Percentiles rank a stretch among this genome's conserved stretches.
phyloP scores from a whole-genome alignment of 2,329 filamentous ascomycete genomes.

The Salinomyces thailandicus region DNA sequence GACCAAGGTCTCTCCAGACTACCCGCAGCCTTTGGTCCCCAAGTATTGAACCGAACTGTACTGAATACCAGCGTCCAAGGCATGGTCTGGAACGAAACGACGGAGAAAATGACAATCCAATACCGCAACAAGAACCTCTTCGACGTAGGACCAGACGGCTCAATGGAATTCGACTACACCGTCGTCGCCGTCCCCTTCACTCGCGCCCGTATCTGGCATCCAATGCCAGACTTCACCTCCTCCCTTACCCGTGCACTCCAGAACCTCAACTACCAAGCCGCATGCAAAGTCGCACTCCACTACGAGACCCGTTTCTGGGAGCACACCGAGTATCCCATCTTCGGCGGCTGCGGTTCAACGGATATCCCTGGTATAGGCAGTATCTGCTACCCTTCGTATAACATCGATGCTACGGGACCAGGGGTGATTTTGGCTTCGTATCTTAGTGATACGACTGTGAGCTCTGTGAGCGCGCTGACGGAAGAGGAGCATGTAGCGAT shows the following conservation, averaged over 20 bases:
- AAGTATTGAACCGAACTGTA: slow-evolving; percentile 47
- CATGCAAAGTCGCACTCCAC: slow-evolving; percentile 53
- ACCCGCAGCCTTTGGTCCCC: slow-evolving; percentile 51
- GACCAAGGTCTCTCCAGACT: slow-evolving; percentile 51
- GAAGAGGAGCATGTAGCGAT: slow-evolving; percentile 53
- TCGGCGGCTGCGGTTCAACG: slow-evolving; percentile 51
- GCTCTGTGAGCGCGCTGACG: slow-evolving; percentile 38
- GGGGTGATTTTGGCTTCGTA: slow-evolving; percentile 55
- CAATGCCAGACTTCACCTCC: slow-evolving; percentile 43
- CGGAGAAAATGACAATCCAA: slow-evolving; percentile 46
- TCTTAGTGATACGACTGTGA: slow-evolving; percentile 36
- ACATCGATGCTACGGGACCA: slow-evolving; percentile 52
- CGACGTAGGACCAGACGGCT: slow-evolving; percentile 31
- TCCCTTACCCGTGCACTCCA: slow-evolving; percentile 40
- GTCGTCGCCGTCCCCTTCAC: slow-evolving; percentile 56
- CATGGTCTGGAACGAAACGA: slow-evolving; percentile 42
- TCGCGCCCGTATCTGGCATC: slow-evolving; percentile 50
- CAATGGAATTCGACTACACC: slow-evolving; percentile 53
- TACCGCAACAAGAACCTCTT: slow-evolving; percentile 43
- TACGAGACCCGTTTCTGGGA: slow-evolving; percentile 57
- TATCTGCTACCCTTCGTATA: slow-evolving; percentile 58
- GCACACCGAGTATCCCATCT: slow-evolving; percentile 45
- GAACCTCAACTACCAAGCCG: slow-evolving; percentile 40
- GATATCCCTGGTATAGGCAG: slow-evolving; percentile 52
- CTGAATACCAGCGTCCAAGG: slow-evolving; percentile 49